phyloP scores from a whole-genome alignment of 176 grass and related monocot genomes.

The Carex parvula region DNA sequence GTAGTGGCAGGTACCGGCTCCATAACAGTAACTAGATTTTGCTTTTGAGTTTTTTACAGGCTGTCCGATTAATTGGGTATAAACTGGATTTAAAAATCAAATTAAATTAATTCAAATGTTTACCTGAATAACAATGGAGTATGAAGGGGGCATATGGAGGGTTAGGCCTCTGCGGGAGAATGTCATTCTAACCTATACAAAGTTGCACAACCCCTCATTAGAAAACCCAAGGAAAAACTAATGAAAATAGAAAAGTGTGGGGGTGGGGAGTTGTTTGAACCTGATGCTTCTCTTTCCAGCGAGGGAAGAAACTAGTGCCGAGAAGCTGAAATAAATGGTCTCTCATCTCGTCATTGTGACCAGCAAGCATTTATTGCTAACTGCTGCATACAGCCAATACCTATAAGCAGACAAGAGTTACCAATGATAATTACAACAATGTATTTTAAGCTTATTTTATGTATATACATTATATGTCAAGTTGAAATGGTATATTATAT shows the following conservation, averaged over 20 bases:
- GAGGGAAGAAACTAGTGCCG: constrained; percentile 86
- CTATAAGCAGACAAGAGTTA: constrained; percentile 31
- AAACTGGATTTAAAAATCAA: not conserved
- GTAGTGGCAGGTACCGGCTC: not conserved
- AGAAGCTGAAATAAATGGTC: constrained; percentile 94
- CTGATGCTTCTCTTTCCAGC: constrained; percentile 99
- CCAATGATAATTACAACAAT: not conserved
- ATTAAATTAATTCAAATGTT: constrained; percentile 40
- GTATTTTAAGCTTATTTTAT: not conserved
- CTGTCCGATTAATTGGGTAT: not conserved
- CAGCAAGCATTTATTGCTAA: constrained; percentile 62
- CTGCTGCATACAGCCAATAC: constrained; percentile 95
- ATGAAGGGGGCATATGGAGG: constrained; percentile 82
- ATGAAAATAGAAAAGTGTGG: not conserved
- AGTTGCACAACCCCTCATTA: constrained; percentile 4
- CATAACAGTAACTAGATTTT: not conserved
- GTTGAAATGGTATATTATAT: not conserved
- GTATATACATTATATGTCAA: constrained; percentile 3
- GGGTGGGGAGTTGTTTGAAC: constrained; percentile 21
- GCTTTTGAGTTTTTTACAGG: not conserved
- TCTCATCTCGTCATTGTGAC: constrained; percentile 96
- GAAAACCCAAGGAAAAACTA: not conserved
- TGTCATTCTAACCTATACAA: constrained; percentile 60
- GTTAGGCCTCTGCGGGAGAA: constrained; percentile 35
- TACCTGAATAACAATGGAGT: constrained; percentile 94